These are phyloP conservation scores for Cladosporium sp. DNA, from an alignment of 2,329 filamentous ascomycete genomes.

Conservation along the genomic window DNA sequence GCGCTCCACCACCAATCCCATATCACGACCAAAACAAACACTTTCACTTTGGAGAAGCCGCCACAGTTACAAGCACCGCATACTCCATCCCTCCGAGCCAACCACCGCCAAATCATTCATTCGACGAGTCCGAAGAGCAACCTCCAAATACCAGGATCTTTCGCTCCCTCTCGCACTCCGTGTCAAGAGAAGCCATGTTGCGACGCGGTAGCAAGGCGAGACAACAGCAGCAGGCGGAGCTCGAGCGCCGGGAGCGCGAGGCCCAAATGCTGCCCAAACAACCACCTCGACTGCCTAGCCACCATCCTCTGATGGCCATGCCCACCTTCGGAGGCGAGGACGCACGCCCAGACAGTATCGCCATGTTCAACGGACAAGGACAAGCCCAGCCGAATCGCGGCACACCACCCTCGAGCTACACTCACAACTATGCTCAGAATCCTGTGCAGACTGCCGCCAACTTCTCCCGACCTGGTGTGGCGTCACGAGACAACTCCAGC, in stretches of 20 bases:
- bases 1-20: constrained; percentile 6
- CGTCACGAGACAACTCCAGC: constrained; percentile 30
- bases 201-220: constrained; percentile 42
- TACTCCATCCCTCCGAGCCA: constrained; percentile 6
- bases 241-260: constrained; percentile 23
- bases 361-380: constrained; percentile 53
- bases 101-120: background rate
- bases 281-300: constrained; percentile 59
- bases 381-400: constrained; percentile 39
- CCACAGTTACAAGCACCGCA: constrained; percentile 18
- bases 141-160: constrained; percentile 17
- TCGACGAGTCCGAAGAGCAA: constrained; percentile 16
- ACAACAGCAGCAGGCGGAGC: constrained; percentile 26
- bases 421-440: constrained; percentile 3
- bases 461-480: constrained; percentile 35
- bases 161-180: constrained; percentile 15
- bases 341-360: constrained; percentile 62
- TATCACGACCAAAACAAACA: constrained; percentile 7
- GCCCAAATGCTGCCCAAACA: constrained; percentile 58
- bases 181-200: constrained; percentile 31
- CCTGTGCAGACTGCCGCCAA: constrained; percentile 29
- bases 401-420: constrained; percentile 40
- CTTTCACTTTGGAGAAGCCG: constrained; percentile 12
- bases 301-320: constrained; percentile 52
- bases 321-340: constrained; percentile 65